Evolutionary conservation across 768 basidiomycete genomes (phyloP), one percentile per base, ranked within the genome.

Genomic region (Solioccasus polychromus): DNA sequence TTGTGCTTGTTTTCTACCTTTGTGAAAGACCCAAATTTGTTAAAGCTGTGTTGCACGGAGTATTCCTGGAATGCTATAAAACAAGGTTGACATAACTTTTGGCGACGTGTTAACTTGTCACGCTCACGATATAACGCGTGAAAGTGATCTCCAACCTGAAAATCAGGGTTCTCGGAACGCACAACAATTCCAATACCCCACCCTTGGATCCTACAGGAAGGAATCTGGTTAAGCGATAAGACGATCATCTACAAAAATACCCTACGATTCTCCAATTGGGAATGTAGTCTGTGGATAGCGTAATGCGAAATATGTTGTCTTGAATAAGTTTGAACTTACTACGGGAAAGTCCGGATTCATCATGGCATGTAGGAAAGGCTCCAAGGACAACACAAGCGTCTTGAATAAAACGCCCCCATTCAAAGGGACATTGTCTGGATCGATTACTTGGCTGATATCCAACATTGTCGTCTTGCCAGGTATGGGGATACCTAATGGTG

Each of bases 381-480:
- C 78, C 31, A 78, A 55, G 14, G 71, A 71, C 14, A 79, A 51
- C 5, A 66, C 69, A 14, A 82, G 68, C 0, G 70, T 70, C 59
- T 81, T 82, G 52, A 79, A 35, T 8, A 83, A 54, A 44, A 78
- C 54, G 0, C 76, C 75, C 0, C 75, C 74, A 17, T 76, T 59
- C 32, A 79, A 57, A 2, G 70, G 58, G 1, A 69, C 70, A 23
- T 54, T 71, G 15, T 78, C 75, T 17, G 73, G 53, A 51, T 82
- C 80, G 53, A 83, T 80, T 1, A 64, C 71, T 43, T 71, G 55
- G 8, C 23, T 42, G 12, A 12, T 17, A 12, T 41, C 39, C 18
- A 46, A 23, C 24, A 14, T 12, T 1, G 44, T 46, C 9, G 17
- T 39, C 35, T 50, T 11, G 4, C 37, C 31, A 19, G 43, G 43